phyloP scores from a whole-genome alignment of 2,329 filamentous ascomycete species.

The Phaeosphaeriaceae sp. region DNA sequence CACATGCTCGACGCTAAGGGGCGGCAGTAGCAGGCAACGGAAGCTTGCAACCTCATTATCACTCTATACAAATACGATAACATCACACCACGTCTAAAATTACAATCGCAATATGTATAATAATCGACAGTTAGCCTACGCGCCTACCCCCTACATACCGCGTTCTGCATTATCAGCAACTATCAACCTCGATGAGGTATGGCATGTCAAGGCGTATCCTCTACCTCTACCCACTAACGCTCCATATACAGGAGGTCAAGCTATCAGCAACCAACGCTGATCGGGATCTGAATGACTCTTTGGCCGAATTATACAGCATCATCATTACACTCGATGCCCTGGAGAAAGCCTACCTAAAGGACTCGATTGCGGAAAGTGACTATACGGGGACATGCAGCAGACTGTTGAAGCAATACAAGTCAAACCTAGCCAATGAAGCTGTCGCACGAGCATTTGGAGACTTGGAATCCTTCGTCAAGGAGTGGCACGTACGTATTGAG shows the following conservation, averaged over 20 bases:
- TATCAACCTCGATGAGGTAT: slow-evolving; percentile 91
- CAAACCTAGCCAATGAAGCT: slow-evolving; percentile 85
- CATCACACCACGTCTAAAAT: not conserved
- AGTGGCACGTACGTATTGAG: slow-evolving; percentile 79
- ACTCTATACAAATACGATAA: not conserved
- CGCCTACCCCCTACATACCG: slow-evolving; percentile 88
- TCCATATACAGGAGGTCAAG: slow-evolving; percentile 77
- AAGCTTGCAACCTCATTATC: not conserved
- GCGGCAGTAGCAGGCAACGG: slow-evolving; percentile 15
- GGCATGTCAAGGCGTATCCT: not conserved
- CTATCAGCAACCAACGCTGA: slow-evolving; percentile 85
- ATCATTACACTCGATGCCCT: slow-evolving; percentile 94
- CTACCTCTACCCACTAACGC: slow-evolving; percentile 18
- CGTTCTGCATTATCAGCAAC: slow-evolving; percentile 82
- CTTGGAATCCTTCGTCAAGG: slow-evolving; percentile 86
- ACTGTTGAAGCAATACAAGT: slow-evolving; percentile 95
- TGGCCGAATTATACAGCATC: slow-evolving; percentile 97
- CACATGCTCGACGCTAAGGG: slow-evolving; percentile 27
- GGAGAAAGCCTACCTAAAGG: slow-evolving; percentile 95
- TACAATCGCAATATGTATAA: slow-evolving; percentile 51
- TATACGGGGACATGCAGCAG: slow-evolving; percentile 97
- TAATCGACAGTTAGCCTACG: slow-evolving; percentile 73
- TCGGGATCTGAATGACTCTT: slow-evolving; percentile 91
- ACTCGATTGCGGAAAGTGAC: slow-evolving; percentile 87
- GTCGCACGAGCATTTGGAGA: slow-evolving; percentile 89